A percentile compares a stretch with the other conserved stretches of the same genome.
These are phyloP conservation scores for Coniochaeta sp. DNA, from an alignment of 2,329 filamentous ascomycete species.

Conservation along the genomic window DNA sequence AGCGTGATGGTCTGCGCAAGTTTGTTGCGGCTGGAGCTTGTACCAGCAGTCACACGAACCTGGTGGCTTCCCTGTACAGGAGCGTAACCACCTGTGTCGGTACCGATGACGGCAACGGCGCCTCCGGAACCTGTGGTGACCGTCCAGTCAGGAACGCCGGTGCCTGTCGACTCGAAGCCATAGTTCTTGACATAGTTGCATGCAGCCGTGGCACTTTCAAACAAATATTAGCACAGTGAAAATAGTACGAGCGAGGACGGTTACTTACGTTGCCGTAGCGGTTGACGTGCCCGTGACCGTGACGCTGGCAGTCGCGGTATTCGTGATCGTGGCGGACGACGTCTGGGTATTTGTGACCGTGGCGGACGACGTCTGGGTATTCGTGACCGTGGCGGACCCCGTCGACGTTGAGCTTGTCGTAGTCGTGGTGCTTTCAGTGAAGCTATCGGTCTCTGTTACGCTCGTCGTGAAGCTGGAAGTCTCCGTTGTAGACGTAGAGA, in stretches of 20 bases:
- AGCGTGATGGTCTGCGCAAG: background rate
- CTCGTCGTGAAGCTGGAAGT: background rate
- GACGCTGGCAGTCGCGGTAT: background rate
- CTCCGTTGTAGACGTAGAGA: background rate
- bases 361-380: no score
- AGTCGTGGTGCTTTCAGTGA: background rate
- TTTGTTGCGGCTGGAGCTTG: background rate
- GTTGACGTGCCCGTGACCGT: background rate
- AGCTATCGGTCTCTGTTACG: background rate
- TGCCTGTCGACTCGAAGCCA: background rate
- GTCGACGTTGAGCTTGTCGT: background rate
- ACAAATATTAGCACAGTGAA: background rate
- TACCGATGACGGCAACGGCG: background rate
- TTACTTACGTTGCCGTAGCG: background rate
- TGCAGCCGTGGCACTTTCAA: background rate
- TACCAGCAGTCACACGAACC: background rate
- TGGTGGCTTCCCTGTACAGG: background rate
- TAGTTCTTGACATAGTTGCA: background rate
- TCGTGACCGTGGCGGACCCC: background rate
- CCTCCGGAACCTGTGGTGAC: no score
- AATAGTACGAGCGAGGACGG: background rate
- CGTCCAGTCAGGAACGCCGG: background rate
- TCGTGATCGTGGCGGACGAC: background rate
- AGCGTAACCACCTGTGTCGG: background rate
- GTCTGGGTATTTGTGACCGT: background rate